Evolutionary conservation across 805 yeast species (phyloP).

Genomic region (Cyberlindnera xylosilytica): DNA sequence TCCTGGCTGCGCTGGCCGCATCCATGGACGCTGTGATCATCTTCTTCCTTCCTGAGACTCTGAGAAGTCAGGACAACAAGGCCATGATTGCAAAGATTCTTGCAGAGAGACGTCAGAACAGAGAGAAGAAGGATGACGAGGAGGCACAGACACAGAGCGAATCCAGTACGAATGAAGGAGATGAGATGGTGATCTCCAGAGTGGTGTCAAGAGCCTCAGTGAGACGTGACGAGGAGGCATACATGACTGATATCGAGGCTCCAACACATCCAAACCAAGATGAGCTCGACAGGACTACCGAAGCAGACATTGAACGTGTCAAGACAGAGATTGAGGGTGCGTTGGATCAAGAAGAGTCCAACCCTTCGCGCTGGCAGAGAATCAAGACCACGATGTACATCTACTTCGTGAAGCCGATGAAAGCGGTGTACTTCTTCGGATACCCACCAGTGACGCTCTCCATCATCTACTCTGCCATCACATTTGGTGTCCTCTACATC

Average conservation of each 20-base stretch:
- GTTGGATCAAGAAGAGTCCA: constrained; percentile 14
- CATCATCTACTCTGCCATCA: constrained; percentile 62
- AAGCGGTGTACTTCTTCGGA: constrained; percentile 54
- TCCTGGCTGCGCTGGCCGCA: constrained; percentile 66
- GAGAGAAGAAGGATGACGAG: constrained; percentile 5
- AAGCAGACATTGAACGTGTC: constrained; percentile 25
- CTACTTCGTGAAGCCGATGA: constrained; percentile 55
- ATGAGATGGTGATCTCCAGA: constrained; percentile 4
- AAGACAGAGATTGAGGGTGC: constrained; percentile 27
- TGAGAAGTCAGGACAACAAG: constrained; percentile 52
- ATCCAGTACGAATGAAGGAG: not conserved
- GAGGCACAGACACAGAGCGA: constrained; percentile 3
- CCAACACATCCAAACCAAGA: constrained; percentile 5
- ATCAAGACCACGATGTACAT: constrained; percentile 38
- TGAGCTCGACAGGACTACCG: constrained; percentile 8
- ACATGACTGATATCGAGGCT: constrained; percentile 9
- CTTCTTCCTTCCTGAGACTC: constrained; percentile 72
- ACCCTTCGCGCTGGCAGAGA: constrained; percentile 20
- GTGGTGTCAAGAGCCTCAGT: constrained; percentile 11
- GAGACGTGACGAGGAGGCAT: constrained; percentile 6
- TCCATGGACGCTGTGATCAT: constrained; percentile 45
- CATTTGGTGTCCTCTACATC: constrained; percentile 67
- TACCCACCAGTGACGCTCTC: constrained; percentile 76
- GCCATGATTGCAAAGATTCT: constrained; percentile 47
- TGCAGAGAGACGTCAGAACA: constrained; percentile 32